Conservation (phyloP, 2,329 filamentous ascomycete genomes). For the Polytolypa hystricis region DNA sequence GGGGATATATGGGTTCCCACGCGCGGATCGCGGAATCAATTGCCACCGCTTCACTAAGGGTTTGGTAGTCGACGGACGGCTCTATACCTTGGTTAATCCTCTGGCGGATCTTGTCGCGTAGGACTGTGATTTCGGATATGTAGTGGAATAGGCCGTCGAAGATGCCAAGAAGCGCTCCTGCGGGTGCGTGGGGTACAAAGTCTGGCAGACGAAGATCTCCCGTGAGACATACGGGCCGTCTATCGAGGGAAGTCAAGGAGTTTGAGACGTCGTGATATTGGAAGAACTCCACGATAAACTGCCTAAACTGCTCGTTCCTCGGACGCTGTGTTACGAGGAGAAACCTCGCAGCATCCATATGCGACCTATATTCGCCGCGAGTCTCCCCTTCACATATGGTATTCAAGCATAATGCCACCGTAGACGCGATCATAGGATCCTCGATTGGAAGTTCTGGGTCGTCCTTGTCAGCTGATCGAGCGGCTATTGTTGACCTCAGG, state of each 20-base stretch:
- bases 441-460: conserved; percentile 34
- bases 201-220: conserved; percentile 43
- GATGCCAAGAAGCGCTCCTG: conserved; percentile 60
- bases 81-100: conserved; percentile 53
- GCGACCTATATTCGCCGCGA: conserved; percentile 63
- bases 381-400: conserved; percentile 50
- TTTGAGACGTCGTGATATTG: conserved; percentile 63
- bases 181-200: conserved; percentile 45
- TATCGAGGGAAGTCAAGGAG: conserved; percentile 45
- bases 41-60: conserved; percentile 59
- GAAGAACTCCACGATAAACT: conserved; percentile 65
- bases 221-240: conserved; percentile 42
- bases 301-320: conserved; percentile 58
- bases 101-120: conserved; percentile 62
- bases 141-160: conserved; percentile 71
- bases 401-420: conserved; percentile 49
- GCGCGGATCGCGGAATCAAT: conserved; percentile 64
- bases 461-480: conserved; percentile 14
- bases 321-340: conserved; percentile 53
- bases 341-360: conserved; percentile 64
- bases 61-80: conserved; percentile 61
- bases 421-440: conserved; percentile 51
- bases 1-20: conserved; percentile 55
- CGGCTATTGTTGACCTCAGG: conserved; percentile 30
- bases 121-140: conserved; percentile 65